Evolutionary conservation across 1,284 basidiomycete genomes (phyloP), one percentile per base, ranked within the genome.

Genomic region (Rhodotorula sp.): DNA sequence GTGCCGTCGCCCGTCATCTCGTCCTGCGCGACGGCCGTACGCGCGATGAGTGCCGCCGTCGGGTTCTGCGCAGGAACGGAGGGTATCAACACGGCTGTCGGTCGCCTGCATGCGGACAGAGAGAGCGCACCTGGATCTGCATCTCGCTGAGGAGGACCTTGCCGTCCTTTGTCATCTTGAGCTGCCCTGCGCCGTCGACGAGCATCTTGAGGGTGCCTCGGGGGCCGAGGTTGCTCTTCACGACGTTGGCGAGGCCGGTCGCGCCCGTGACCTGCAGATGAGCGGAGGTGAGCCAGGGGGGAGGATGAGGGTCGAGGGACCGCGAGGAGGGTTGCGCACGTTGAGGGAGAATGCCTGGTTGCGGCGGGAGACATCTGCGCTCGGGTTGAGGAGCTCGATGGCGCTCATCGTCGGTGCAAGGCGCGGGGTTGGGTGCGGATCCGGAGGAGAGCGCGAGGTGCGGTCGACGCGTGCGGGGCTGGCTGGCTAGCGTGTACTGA

Each of bases 131-230:
- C 80, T 97, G 94, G 80, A 99, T 99, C 85, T 99, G 97, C 97
- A 99, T 99, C 85, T 99, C 97, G 55, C 95, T 97, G 67, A 99
- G 87, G 67, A 99, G 85, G 57, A 98, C 96, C 84, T 99, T 99
- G 78, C 97, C 97, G 81, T 99, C 97, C 85, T 99, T 99, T 78
- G 97, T 99, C 92, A 99, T 97, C 87, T 98, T 99, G 83, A 99
- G 95, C 85, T 97, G 94, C 25, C 97, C 97, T n/a, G 95, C 87
- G 71, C 97, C 97, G 83, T 99, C 97, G 60, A 99, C 97, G 59
- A 99, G 89, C 95, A 99, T 97, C 86, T 99, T 99, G 78, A 98
- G 88, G 6, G 96, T 98, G 73, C 95, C 94, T 82, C 94, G 85
- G 29, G 94, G 94, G 59, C 94, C 96, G 73, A 99, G 86, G 84